Evolutionary conservation across 805 yeast species (phyloP), one percentile per base, ranked within the genome.

Genomic region (Dipodascus geniculatus): DNA sequence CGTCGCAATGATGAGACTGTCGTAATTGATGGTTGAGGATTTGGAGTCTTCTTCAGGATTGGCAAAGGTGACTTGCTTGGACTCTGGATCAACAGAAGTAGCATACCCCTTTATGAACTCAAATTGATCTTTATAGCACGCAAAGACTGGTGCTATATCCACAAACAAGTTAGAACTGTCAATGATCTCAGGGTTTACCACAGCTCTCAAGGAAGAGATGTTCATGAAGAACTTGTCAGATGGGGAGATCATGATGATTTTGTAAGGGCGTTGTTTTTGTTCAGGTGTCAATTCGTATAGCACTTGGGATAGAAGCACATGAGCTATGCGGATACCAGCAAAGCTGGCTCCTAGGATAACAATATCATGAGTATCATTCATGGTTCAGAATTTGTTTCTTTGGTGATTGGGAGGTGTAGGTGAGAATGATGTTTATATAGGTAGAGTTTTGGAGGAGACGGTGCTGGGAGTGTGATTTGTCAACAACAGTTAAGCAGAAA

Each of bases 91-190:
- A 11, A 23, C 23, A 1, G 60, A n/a, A 14, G 57, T 33, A 17
- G 60, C 49, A 8, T 61, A 61, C 35, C 61, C 62, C 16, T 55
- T 50, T 48, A 58, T 53, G 47, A 57, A 50, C n/a, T 42, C 50
- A 47, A 56, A 20, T 9, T 42, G 23, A 6, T 22, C 19, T 20
- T 22, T 22, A 17, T 47, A 47, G 11, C n/a, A 4, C 9, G n/a
- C 31, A 47, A 47, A 47, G 17, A 23, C 8, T 6, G 24, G 24
- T 20, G 16, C 28, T 4, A 47, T 6, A 3, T 22, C 24, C n/a
- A 22, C 11, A 23, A 47, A 22, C 49, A 47, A 22, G 4, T 20
- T 8, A 16, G 24, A 4, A 16, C 28, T 23, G 31, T 51, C 48
- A 22, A 52, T 19, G 11, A 23, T 3, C 22, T 53, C 48, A 11